phyloP scores from a whole-genome alignment of 495 filamentous ascomycete genomes.

The Lasiosphaeria hispida region DNA sequence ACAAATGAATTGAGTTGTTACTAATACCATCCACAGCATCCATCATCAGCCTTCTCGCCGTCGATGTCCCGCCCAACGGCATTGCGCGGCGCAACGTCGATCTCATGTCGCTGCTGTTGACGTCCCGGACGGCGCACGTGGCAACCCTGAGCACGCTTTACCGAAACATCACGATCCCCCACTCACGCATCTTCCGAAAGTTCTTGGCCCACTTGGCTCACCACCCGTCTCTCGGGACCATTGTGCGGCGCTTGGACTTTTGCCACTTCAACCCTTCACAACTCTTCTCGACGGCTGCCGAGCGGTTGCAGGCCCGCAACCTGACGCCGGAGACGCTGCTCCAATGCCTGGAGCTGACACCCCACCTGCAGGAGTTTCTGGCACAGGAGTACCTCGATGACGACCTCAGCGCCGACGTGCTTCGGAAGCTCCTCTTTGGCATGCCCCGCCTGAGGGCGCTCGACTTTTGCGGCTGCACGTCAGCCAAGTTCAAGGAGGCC shows the following conservation, averaged over 20 bases:
- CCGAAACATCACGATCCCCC: constrained; percentile 79
- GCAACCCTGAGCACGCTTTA: constrained; percentile 78
- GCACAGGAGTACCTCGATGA: constrained; percentile 82
- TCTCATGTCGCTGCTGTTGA: constrained; percentile 72
- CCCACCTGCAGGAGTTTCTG: constrained; percentile 76
- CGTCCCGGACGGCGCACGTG: constrained; percentile 71
- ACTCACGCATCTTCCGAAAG: constrained; percentile 84
- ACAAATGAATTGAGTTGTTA: constrained; percentile 8
- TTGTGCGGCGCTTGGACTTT: constrained; percentile 81
- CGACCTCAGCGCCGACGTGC: constrained; percentile 65
- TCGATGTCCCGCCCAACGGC: constrained; percentile 76
- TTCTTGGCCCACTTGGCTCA: constrained; percentile 70
- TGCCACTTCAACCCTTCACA: constrained; percentile 85
- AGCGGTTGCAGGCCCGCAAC: constrained; percentile 78
- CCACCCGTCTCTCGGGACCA: constrained; percentile 70
- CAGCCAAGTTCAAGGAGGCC: constrained; percentile 64
- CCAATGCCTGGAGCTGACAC: constrained; percentile 70
- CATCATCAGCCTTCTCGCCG: constrained; percentile 71
- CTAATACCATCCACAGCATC: constrained; percentile 51
- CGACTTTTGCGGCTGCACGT: constrained; percentile 79
- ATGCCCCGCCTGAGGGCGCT: constrained; percentile 67
- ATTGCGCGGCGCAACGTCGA: constrained; percentile 79
- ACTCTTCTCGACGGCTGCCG: constrained; percentile 73
- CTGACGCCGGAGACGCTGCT: constrained; percentile 74
- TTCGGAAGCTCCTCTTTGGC: constrained; percentile 72